Evolutionary conservation across 768 basidiomycete species (phyloP).

Genomic region (Auricularia auricula-judae): DNA sequence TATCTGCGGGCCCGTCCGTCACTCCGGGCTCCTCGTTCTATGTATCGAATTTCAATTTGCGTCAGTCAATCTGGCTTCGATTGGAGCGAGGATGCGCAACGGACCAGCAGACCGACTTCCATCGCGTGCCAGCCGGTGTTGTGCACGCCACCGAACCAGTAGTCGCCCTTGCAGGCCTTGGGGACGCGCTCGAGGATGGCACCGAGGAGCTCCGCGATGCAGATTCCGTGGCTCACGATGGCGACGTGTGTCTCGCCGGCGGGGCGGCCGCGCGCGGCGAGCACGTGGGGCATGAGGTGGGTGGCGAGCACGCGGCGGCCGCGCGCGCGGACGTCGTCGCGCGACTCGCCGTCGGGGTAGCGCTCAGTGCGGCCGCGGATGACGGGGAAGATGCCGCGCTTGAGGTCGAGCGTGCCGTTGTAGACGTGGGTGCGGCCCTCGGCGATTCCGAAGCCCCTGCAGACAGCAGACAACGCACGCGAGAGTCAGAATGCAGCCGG

Average conservation of each 20-base stretch:
- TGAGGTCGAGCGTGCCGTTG: slow-evolving; percentile 20
- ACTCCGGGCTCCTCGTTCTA: background rate
- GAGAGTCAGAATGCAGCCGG: background rate
- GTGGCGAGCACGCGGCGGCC: slow-evolving; percentile 41
- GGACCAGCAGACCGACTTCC: background rate
- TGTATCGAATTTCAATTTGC: background rate
- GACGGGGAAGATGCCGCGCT: slow-evolving; percentile 40
- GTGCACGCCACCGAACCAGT: slow-evolving; percentile 1
- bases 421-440: slow-evolving; percentile 48
- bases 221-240: slow-evolving; percentile 66
- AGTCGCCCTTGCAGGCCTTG: background rate
- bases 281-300: slow-evolving; percentile 46
- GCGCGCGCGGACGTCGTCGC: slow-evolving; percentile 47
- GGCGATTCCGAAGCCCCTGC: slow-evolving; percentile 42
- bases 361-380: slow-evolving; percentile 32
- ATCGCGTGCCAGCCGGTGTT: background rate
- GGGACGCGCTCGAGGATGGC: background rate
- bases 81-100: background rate
- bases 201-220: slow-evolving; percentile 36
- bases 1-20: background rate
- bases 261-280: background rate
- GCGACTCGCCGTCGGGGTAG: slow-evolving; percentile 66
- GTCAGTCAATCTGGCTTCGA: background rate
- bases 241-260: slow-evolving; percentile 34
- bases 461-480: too few relatives aligned